These are phyloP conservation scores for Perilla frutescens DNA, from an alignment of 257 asterid species.

Conservation along the genomic window DNA sequence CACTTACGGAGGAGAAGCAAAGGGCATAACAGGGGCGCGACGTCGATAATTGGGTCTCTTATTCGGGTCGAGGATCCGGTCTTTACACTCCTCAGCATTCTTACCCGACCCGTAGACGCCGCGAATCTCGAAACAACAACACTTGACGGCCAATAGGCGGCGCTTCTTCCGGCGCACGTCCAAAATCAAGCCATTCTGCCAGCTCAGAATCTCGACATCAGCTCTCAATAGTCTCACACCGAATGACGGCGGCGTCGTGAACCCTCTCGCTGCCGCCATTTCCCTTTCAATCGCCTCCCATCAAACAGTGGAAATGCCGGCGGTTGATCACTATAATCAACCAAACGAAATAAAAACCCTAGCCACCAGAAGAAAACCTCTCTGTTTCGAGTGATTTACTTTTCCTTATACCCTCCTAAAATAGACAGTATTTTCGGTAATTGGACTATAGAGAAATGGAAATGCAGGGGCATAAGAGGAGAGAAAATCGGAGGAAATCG, in stretches of 20 bases:
- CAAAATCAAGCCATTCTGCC: constrained; percentile 38
- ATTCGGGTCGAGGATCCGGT: constrained; percentile 55
- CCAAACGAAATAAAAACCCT: constrained; percentile 36
- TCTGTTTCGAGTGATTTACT: background rate
- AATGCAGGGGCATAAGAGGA: constrained; percentile 43
- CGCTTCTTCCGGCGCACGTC: constrained; percentile 60
- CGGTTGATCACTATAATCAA: background rate
- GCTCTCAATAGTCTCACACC: constrained; percentile 41
- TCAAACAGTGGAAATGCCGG: constrained; percentile 4
- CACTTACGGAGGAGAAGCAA: constrained; percentile 70
- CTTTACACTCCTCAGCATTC: constrained; percentile 57
- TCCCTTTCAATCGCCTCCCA: constrained; percentile 37
- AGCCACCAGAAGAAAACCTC: constrained; percentile 29
- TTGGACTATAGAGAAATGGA: background rate
- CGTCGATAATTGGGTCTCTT: constrained; percentile 45
- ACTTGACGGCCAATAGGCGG: constrained; percentile 47
- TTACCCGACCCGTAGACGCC: constrained; percentile 49
- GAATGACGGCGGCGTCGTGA: constrained; percentile 52
- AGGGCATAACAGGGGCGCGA: constrained; percentile 59
- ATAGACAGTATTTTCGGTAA: background rate
- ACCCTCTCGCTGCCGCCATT: constrained; percentile 68
- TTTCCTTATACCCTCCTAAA: background rate
- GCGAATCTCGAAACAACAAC: constrained; percentile 63
- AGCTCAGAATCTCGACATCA: constrained; percentile 41
- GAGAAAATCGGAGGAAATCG: constrained; percentile 33